Evolutionary conservation across 805 yeast genomes (phyloP).

Genomic region (Metschnikowia picachoensis): DNA sequence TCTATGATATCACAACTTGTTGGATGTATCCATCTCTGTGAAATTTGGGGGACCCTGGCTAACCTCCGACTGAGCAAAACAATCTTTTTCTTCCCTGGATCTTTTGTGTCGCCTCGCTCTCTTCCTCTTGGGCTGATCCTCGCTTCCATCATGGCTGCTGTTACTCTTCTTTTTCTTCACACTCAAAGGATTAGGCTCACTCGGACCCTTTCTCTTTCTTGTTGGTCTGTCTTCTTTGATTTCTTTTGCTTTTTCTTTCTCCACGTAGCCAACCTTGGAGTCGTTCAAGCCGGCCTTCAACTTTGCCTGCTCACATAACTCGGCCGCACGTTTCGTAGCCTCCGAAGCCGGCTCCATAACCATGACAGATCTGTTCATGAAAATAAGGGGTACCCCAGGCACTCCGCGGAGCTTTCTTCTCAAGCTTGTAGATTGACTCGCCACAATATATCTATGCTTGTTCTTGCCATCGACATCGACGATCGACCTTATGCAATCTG

Average conservation of each 20-base stretch:
- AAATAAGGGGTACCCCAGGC: constrained; percentile 88
- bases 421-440: constrained; percentile 70
- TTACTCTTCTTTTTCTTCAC: constrained; percentile 69
- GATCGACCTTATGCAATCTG: constrained; percentile 71
- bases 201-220: constrained; percentile 64
- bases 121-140: constrained; percentile 11
- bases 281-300: constrained; percentile 78
- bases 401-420: constrained; percentile 66
- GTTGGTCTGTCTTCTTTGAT: constrained; percentile 17
- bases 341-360: constrained; percentile 90
- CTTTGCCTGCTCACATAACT: constrained; percentile 59
- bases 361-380: constrained; percentile 89
- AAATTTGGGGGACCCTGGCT: background rate
- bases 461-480: constrained; percentile 71
- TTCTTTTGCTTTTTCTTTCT: constrained; percentile 22
- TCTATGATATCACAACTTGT: background rate
- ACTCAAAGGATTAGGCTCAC: constrained; percentile 88
- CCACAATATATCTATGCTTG: constrained; percentile 88
- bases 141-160: constrained; percentile 23
- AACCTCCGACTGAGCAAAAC: background rate
- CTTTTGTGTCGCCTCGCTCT: constrained; percentile 16
- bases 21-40: background rate
- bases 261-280: constrained; percentile 43
- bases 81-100: constrained; percentile 3
- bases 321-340: constrained; percentile 46